These are phyloP conservation scores for Boletus mariae DNA, from an alignment of 1,284 basidiomycete genomes.

Conservation along the genomic window DNA sequence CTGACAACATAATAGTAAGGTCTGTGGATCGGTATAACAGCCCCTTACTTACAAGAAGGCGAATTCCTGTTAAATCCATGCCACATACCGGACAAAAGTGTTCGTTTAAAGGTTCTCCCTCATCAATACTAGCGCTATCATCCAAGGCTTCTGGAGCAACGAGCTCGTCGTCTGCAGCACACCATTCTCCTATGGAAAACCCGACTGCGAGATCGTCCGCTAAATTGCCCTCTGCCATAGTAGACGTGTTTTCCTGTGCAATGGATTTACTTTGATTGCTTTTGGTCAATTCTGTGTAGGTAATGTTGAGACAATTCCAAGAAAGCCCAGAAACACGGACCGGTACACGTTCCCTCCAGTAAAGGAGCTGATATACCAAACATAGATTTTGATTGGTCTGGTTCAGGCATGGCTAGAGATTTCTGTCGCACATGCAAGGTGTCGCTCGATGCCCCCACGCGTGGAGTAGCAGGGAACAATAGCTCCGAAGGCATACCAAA, in stretches of 20 bases:
- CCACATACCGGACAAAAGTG: conserved; percentile 41
- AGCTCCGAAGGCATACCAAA: conserved; percentile 32
- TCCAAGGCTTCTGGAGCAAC: conserved; percentile 28
- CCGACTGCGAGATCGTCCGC: conserved; percentile 7
- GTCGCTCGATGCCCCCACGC: neutral
- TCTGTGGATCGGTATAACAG: neutral
- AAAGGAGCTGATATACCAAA: conserved; percentile 23
- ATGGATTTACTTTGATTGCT: neutral
- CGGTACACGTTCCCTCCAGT: neutral
- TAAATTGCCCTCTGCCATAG: neutral
- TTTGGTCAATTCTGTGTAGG: conserved; percentile 7
- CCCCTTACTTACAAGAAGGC: conserved; percentile 30
- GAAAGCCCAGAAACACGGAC: conserved; percentile 16
- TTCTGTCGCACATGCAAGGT: neutral
- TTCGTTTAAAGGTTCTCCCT: conserved; percentile 2
- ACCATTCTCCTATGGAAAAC: conserved; percentile 47
- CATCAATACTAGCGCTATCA: conserved; percentile 20
- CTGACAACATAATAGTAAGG: conserved; percentile 28
- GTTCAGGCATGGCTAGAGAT: conserved; percentile 1
- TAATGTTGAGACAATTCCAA: neutral
- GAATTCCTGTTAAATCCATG: conserved; percentile 24
- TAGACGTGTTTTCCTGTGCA: neutral
- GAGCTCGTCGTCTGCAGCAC: conserved; percentile 59
- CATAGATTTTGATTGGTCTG: conserved; percentile 7
- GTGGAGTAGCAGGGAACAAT: conserved; percentile 10